Base-by-base conservation (phyloP, 2,329 filamentous ascomycete genomes). In the Seiridium unicorne region DNA sequence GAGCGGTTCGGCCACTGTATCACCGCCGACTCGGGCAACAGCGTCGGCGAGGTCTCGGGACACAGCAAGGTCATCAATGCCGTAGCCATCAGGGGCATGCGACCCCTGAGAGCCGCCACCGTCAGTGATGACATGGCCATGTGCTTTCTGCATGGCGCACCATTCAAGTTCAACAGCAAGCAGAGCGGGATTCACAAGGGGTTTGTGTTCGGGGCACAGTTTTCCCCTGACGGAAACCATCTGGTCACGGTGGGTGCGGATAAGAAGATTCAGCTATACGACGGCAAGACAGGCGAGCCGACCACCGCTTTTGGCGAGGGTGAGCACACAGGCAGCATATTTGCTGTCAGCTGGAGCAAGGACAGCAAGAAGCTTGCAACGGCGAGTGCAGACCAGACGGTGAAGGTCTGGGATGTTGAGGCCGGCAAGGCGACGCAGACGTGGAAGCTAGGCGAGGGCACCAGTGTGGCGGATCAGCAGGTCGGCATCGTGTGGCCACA, bases 121-220 rank as follows among this genome's bases (percentile, higher is more conserved):
- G 95, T 91, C 11, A 92, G 91, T 58, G 94, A 98, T 71, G 95
- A 98, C 74, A 91, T 88, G 71, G 91, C 88, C 72, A 81, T 97
- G 75, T 93, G 94, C 69, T 98, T 98, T 76, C 90, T 96, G 72
- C 91, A 97, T 70, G 94, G 95, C 5, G 91, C 91, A 0, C 95
- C 95, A 0, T 99, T 97, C 83, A 97, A 97, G 74, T 98, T 97
- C 81, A 91, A 93, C 72, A 89, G 84, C n/a, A 94, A 93, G 74
- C 82, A 89, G 53, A 82, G 88, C 62, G 89, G 85, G 18, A 83
- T 92, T 70, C 95, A 99, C 75, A 90, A 89, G 70, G 92, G 93
- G 62, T 98, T 96, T 73, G 88, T 98, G 18, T 91, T 94, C 69
- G 93, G 90, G 35, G 87, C 93, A 4, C 91, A 88, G 2, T 99